Percentiles rank a stretch among this genome's conserved stretches.
Evolutionary conservation across 2,329 filamentous ascomycete genomes (phyloP).

Genomic region (Hymenoscyphus repandus): DNA sequence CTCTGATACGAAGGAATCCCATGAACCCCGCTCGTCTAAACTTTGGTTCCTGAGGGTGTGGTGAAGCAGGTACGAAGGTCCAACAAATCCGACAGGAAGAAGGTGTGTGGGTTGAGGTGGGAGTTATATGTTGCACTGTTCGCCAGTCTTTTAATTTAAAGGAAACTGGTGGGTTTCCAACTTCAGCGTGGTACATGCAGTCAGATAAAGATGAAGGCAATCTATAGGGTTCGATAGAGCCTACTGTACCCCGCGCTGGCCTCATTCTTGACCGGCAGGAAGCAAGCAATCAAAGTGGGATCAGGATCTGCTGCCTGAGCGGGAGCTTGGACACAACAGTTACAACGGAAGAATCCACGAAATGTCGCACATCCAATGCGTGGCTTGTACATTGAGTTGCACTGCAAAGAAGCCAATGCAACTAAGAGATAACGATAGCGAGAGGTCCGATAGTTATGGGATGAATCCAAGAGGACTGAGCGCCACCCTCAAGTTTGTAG

Average conservation of each 20-base stretch:
- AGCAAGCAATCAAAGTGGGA: constrained; percentile 6
- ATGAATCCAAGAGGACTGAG: neutral
- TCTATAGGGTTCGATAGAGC: neutral
- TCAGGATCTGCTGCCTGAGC: constrained; percentile 15
- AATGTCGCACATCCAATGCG: constrained; percentile 23
- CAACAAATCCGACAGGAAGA: neutral
- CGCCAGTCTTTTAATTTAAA: constrained; percentile 1
- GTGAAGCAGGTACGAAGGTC: constrained; percentile 17
- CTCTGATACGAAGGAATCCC: constrained; percentile 10
- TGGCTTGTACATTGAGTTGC: constrained; percentile 14
- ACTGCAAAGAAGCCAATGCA: constrained; percentile 6
- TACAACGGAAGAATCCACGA: constrained; percentile 2
- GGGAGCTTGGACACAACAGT: constrained; percentile 18
- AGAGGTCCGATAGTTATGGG: constrained; percentile 13
- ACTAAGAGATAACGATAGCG: constrained; percentile 19
- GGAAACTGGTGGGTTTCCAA: neutral
- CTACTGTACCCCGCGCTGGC: constrained; percentile 14
- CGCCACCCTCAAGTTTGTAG: constrained; percentile 1
- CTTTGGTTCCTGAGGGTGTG: constrained; percentile 9
- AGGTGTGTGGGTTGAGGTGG: constrained; percentile 2
- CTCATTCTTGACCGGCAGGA: constrained; percentile 15
- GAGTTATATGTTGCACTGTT: constrained; percentile 2
- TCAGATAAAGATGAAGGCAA: neutral
- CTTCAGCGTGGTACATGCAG: constrained; percentile 2
- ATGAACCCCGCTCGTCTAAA: constrained; percentile 1